Conservation (phyloP, 257 asterid genomes). For the Solanum stenotomum region DNA sequence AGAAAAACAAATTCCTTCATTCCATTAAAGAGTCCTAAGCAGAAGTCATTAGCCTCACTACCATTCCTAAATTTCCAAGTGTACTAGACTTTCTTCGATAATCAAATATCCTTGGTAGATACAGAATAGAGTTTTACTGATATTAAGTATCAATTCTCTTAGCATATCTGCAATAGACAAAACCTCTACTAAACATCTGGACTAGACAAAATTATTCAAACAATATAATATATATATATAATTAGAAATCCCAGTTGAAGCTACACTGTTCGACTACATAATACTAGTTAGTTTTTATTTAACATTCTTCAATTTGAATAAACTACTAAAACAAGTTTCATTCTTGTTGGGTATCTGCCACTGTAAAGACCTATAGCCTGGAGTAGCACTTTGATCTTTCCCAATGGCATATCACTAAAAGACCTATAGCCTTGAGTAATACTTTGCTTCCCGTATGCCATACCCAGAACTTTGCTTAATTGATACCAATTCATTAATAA, state of each 20-base stretch:
- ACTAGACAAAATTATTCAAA: background rate
- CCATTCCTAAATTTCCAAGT: background rate
- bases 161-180: background rate
- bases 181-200: background rate
- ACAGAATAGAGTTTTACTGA: background rate
- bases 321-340: background rate
- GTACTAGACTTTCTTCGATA: background rate
- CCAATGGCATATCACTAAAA: background rate
- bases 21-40: background rate
- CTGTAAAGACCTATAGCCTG: background rate
- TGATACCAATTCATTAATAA: background rate
- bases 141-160: background rate
- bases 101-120: background rate
- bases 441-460: background rate
- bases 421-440: background rate
- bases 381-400: background rate
- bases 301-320: background rate
- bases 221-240: background rate
- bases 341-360: background rate
- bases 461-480: background rate
- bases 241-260: background rate
- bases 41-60: background rate
- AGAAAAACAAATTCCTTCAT: background rate
- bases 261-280: background rate
- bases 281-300: background rate